phyloP scores from a whole-genome alignment of 2,329 filamentous ascomycete species.

The Exserohilum rostratum region DNA sequence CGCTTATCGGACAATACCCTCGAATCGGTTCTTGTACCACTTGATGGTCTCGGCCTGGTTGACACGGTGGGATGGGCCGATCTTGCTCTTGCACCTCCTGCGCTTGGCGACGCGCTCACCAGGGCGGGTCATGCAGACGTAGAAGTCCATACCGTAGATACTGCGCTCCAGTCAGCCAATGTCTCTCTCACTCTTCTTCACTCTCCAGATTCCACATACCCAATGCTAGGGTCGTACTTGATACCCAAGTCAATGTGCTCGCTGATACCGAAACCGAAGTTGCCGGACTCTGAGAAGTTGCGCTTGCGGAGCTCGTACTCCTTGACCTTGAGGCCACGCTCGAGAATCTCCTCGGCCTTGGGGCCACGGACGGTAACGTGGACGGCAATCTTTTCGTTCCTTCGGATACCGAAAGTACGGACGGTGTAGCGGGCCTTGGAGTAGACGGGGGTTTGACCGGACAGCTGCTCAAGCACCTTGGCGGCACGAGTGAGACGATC shows the following conservation, averaged over 20 bases:
- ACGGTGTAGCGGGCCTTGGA: constrained; percentile 99
- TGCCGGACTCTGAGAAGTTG: constrained; percentile 98
- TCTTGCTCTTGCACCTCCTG: constrained; percentile 82
- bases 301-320: constrained; percentile 99
- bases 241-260: constrained; percentile 99
- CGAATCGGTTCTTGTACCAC: constrained; percentile 97
- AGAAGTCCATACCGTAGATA: constrained; percentile 90
- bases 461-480: constrained; percentile 99
- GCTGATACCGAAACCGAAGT: constrained; percentile 98
- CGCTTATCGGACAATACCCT: constrained; percentile 97
- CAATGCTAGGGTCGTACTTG: constrained; percentile 65
- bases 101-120: constrained; percentile 98
- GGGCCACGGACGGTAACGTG: constrained; percentile 99
- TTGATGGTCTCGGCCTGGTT: constrained; percentile 93
- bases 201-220: constrained; percentile 32
- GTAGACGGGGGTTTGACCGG: constrained; percentile 99
- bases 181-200: background rate
- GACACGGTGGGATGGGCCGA: constrained; percentile 91
- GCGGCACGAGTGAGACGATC: constrained; percentile 99
- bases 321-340: constrained; percentile 99
- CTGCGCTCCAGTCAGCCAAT: constrained; percentile 36
- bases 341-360: constrained; percentile 99
- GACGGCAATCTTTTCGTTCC: constrained; percentile 98
- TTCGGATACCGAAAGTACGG: constrained; percentile 99
- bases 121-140: constrained; percentile 99